Percentiles rank a stretch among this genome's conserved stretches.
Conservation (phyloP, 1,284 basidiomycete species). For the Sanghuangporus sanghuang region DNA sequence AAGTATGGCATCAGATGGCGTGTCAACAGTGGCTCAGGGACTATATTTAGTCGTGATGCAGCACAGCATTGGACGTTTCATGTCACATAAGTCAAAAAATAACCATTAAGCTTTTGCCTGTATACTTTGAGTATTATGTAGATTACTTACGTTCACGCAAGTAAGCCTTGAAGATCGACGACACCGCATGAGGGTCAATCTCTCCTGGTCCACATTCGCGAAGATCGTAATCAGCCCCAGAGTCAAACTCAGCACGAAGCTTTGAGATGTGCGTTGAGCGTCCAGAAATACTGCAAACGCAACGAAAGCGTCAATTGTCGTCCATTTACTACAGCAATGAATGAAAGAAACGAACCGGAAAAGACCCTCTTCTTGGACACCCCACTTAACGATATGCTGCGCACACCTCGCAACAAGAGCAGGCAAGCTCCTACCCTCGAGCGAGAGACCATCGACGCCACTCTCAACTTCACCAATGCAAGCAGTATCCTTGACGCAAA, state of each 20-base stretch:
- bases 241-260: conserved; percentile 79
- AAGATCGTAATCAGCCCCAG: conserved; percentile 82
- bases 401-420: conserved; percentile 74
- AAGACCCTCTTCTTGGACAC: conserved; percentile 77
- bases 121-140: background rate
- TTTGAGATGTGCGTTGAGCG: conserved; percentile 70
- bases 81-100: conserved; percentile 8
- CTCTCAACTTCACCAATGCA: conserved; percentile 24
- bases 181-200: conserved; percentile 88
- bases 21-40: conserved; percentile 81
- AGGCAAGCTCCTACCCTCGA: conserved; percentile 59
- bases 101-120: background rate
- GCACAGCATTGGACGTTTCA: background rate
- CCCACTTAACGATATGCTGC: conserved; percentile 76
- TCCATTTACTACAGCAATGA: background rate
- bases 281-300: conserved; percentile 56
- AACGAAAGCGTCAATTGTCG: background rate
- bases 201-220: conserved; percentile 71
- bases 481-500: conserved; percentile 60
- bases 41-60: conserved; percentile 33
- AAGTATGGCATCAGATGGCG: conserved; percentile 63
- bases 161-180: conserved; percentile 79
- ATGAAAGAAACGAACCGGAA: conserved; percentile 53
- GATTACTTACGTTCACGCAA: conserved; percentile 65
- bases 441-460: conserved; percentile 21